Percentiles rank a stretch among this genome's conserved stretches.
These are phyloP conservation scores for Nasturtium officinale DNA, from an alignment of 345 rosid species.

Conservation along the genomic window DNA sequence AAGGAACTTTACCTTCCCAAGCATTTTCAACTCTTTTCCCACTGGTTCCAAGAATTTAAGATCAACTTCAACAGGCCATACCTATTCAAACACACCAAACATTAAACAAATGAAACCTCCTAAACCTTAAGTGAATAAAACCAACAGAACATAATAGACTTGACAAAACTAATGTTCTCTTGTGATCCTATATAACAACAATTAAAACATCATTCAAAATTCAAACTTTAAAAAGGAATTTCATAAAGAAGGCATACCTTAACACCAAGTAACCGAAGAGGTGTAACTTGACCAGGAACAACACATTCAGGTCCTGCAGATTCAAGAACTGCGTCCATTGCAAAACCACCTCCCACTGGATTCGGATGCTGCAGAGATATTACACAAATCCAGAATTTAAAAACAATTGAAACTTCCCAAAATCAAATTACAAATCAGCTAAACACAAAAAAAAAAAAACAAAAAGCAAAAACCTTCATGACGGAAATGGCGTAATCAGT, in stretches of 20 bases:
- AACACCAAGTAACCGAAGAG: conserved; percentile 74
- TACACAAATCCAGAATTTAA: neutral
- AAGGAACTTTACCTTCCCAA: conserved; percentile 70
- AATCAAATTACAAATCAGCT: neutral
- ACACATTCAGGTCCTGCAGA: conserved; percentile 89
- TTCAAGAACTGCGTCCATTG: conserved; percentile 71
- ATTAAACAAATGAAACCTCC: conserved; percentile 4
- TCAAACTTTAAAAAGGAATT: neutral
- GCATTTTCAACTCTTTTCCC: conserved; percentile 69
- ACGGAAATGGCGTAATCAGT: conserved; percentile 64
- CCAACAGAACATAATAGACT: neutral
- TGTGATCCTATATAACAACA: neutral
- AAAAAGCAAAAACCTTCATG: conserved; percentile 55
- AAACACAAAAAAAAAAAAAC: neutral
- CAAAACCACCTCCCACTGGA: conserved; percentile 81
- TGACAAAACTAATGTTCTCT: neutral
- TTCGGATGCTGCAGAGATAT: conserved; percentile 62
- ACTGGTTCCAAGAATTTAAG: conserved; percentile 80
- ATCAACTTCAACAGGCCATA: conserved; percentile 87
- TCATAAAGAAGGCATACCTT: conserved; percentile 49
- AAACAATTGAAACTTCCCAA: neutral
- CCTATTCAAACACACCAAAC: conserved; percentile 48
- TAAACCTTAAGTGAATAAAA: neutral
- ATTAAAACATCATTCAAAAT: neutral
- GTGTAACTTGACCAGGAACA: conserved; percentile 82